These are phyloP conservation scores for Aspergillus ellipticus DNA, from an alignment of 495 filamentous ascomycete genomes.

Conservation along the genomic window DNA sequence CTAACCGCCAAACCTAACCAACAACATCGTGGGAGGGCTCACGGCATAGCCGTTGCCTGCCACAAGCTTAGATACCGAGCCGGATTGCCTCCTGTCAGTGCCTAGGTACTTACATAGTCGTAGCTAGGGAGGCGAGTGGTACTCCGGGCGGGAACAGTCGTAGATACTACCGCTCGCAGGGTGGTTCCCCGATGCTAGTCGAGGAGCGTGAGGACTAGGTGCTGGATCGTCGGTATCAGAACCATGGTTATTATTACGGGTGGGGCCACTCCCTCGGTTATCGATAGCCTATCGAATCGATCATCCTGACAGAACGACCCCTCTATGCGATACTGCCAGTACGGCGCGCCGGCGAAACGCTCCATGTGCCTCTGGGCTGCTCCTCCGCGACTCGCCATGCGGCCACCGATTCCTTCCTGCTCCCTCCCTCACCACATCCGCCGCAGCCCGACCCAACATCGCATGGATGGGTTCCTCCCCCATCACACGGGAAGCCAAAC, in stretches of 20 bases:
- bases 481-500: slow-evolving; percentile 9
- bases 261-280: slow-evolving; percentile 11
- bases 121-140: neutral
- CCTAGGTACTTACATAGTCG: too few relatives aligned
- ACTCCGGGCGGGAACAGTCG: neutral
- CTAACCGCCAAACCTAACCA: slow-evolving; percentile 3
- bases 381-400: too few relatives aligned
- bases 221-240: slow-evolving; percentile 8
- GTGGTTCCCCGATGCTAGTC: neutral
- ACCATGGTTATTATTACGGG: slow-evolving; percentile 5
- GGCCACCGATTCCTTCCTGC: neutral
- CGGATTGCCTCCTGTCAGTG: neutral
- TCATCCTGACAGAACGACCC: slow-evolving; percentile 5
- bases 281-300: slow-evolving; percentile 27
- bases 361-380: slow-evolving; percentile 3
- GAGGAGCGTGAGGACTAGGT: neutral
- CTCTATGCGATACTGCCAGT: neutral
- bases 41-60: neutral
- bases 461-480: neutral
- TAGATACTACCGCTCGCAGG: neutral
- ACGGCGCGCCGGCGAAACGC: neutral
- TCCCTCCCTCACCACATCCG: neutral
- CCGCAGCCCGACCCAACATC: neutral
- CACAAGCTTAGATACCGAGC: neutral
- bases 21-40: neutral